Evolutionary conservation across 2,329 filamentous ascomycete genomes (phyloP).

Genomic region (Neonectria coccinea): DNA sequence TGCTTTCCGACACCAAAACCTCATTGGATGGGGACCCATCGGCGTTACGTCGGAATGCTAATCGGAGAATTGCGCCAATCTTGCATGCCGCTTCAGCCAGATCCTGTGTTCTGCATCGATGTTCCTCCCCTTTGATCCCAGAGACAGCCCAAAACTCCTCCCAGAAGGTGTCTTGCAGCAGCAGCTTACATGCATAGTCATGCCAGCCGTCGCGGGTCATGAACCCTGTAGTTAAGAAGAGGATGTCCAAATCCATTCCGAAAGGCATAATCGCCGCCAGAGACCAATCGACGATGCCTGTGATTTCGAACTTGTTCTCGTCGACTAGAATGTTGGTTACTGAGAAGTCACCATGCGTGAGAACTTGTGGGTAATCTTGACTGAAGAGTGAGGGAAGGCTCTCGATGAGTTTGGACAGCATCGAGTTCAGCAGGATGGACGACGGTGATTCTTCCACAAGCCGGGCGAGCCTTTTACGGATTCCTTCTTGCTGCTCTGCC

Average conservation of each 20-base stretch:
- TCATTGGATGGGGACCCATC: constrained; percentile 41
- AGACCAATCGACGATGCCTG: constrained; percentile 48
- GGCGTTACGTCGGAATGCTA: constrained; percentile 43
- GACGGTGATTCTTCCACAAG: constrained; percentile 24
- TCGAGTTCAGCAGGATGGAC: constrained; percentile 25
- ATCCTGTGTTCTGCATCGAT: constrained; percentile 25
- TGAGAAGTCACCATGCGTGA: constrained; percentile 46
- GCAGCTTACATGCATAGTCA: constrained; percentile 42
- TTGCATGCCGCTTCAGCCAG: constrained; percentile 40
- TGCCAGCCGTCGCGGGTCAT: constrained; percentile 44
- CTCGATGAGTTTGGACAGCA: constrained; percentile 32
- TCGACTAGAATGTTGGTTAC: constrained; percentile 46
- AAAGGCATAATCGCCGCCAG: constrained; percentile 42
- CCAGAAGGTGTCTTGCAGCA: constrained; percentile 43
- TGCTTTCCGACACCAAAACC: constrained; percentile 30
- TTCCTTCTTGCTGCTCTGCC: constrained; percentile 30
- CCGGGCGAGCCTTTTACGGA: constrained; percentile 36
- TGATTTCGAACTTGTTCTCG: constrained; percentile 40
- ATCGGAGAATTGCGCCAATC: constrained; percentile 45
- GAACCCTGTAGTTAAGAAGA: constrained; percentile 44
- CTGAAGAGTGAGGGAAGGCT: constrained; percentile 43
- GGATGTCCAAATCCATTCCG: constrained; percentile 38
- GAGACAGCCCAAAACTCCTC: constrained; percentile 45
- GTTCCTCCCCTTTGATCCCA: constrained; percentile 35
- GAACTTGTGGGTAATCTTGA: constrained; percentile 45